phyloP scores from a whole-genome alignment of 176 grass and related monocot genomes.

The Aegilops tauschii region DNA sequence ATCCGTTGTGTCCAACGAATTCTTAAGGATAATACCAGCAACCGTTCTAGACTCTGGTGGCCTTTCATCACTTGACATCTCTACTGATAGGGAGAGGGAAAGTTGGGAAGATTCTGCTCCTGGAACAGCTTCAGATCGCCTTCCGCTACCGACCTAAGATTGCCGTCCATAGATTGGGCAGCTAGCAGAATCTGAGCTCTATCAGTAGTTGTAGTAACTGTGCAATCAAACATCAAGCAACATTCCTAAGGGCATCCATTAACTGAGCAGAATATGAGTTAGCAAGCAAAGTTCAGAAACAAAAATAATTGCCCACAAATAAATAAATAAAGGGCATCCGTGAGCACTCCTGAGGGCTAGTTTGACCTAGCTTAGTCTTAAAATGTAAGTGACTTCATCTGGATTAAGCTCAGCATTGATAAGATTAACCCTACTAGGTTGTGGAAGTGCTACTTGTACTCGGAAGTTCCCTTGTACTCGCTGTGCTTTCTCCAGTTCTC shows the following conservation, averaged over 20 bases:
- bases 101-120: slow-evolving; percentile 75
- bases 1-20: slow-evolving; percentile 68
- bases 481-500: not conserved
- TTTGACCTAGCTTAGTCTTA: not conserved
- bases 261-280: not conserved
- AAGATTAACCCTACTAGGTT: not conserved
- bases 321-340: not conserved
- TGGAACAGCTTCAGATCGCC: slow-evolving; percentile 73
- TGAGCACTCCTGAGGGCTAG: not conserved
- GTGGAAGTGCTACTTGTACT: not conserved
- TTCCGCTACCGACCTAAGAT: slow-evolving; percentile 60
- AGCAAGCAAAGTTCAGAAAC: not conserved
- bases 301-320: not conserved
- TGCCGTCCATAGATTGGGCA: slow-evolving; percentile 69
- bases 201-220: slow-evolving; percentile 45
- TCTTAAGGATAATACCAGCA: slow-evolving; percentile 77
- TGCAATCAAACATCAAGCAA: slow-evolving; percentile 24
- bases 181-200: slow-evolving; percentile 61
- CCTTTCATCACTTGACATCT: slow-evolving; percentile 63
- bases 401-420: not conserved
- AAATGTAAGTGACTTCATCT: not conserved
- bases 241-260: not conserved
- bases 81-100: slow-evolving; percentile 64
- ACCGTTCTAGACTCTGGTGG: slow-evolving; percentile 67
- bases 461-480: not conserved